Percentiles rank a stretch among this genome's conserved stretches.
Evolutionary conservation across 805 yeast genomes (phyloP).

Genomic region (Teunomyces kruisii): DNA sequence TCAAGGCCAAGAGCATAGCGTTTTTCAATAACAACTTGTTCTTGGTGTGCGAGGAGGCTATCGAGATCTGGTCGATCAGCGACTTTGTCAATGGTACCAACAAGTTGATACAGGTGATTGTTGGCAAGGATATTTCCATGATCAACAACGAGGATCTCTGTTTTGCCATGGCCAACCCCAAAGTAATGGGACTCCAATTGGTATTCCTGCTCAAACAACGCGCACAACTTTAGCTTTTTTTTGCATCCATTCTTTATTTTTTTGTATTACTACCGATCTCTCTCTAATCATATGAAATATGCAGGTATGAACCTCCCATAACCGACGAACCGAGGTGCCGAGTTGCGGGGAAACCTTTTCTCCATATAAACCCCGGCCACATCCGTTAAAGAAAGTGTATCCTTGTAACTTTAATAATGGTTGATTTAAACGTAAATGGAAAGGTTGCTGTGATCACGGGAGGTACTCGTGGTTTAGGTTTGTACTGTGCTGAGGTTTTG

Average conservation of each 20-base stretch:
- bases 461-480: conserved; percentile 75
- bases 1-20: conserved; percentile 36
- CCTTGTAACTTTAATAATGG: conserved; percentile 27
- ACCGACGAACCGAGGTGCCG: conserved; percentile 1
- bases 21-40: conserved; percentile 34
- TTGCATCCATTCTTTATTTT: not conserved
- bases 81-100: conserved; percentile 43
- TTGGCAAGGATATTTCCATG: conserved; percentile 61
- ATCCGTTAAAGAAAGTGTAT: too few relatives aligned
- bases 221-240: not conserved
- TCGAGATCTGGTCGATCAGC: conserved; percentile 66
- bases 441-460: conserved; percentile 71
- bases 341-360: not conserved
- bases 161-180: conserved; percentile 63
- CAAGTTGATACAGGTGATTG: conserved; percentile 63
- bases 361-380: too few relatives aligned
- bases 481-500: conserved; percentile 63
- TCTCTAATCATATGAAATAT: not conserved
- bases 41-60: conserved; percentile 60
- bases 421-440: conserved; percentile 51
- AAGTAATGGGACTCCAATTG: conserved; percentile 59
- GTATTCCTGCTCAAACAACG: conserved; percentile 38
- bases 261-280: not conserved
- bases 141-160: conserved; percentile 21
- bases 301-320: not conserved